These are phyloP conservation scores for Leptomonas pyrrhocoris DNA, from an alignment of 208 protist genomes.

Conservation along the genomic window DNA sequence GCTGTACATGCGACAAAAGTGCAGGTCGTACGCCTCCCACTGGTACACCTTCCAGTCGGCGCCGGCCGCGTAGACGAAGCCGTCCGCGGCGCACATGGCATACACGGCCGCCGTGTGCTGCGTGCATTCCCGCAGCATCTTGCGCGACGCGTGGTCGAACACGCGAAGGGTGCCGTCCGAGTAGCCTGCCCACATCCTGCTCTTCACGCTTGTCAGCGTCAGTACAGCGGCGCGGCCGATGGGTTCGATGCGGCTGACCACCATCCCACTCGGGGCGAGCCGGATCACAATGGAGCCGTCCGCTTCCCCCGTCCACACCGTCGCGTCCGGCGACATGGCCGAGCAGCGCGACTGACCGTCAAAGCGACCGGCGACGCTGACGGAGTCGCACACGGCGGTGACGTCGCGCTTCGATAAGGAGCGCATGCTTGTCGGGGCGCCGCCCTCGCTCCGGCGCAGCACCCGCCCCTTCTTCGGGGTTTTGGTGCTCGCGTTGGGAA, in stretches of 20 bases:
- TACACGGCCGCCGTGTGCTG: constrained; percentile 68
- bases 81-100: constrained; percentile 41
- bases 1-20: constrained; percentile 59
- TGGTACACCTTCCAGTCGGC: constrained; percentile 78
- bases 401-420: not conserved
- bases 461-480: constrained; percentile 17
- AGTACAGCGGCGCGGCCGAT: constrained; percentile 29
- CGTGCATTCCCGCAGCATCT: constrained; percentile 44
- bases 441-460: constrained; percentile 6
- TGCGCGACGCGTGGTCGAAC: constrained; percentile 36
- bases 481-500: not conserved
- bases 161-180: constrained; percentile 64
- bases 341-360: constrained; percentile 56
- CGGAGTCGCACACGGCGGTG: constrained; percentile 23
- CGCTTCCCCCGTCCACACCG: constrained; percentile 67
- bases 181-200: constrained; percentile 66
- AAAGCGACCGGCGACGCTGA: constrained; percentile 46
- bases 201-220: constrained; percentile 32
- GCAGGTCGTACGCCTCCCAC: constrained; percentile 58
- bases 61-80: constrained; percentile 66
- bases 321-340: constrained; percentile 48
- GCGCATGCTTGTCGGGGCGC: constrained; percentile 8
- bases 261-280: constrained; percentile 41
- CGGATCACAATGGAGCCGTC: constrained; percentile 61
- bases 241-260: constrained; percentile 37